Base-by-base conservation (phyloP, 1,139 yeast genomes). In the Lodderomyces metapsilosis region DNA sequence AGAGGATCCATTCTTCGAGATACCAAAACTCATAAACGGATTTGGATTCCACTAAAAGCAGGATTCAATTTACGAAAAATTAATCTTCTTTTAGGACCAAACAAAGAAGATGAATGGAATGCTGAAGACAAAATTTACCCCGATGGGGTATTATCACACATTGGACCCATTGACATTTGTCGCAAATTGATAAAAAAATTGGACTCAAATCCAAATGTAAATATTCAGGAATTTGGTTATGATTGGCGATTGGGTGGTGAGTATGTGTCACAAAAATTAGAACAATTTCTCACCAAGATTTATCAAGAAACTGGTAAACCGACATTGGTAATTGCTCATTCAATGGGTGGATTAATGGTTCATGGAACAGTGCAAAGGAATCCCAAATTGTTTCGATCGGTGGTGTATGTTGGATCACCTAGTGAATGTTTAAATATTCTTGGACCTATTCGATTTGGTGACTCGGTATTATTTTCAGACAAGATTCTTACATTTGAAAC, bases 261-360 rank as follows among this genome's bases (percentile, higher is more conserved):
- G 31, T 42, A 58, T 7, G 42, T 74, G 18, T 67, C 87, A 5
- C 57, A 62, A 7, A 74, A 80, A 49, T 62, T 88, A 10, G 64
- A 63, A 36, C 59, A 71, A 20, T 75, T 72, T 45, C 60, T 89
- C 20, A 57, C 63, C 36, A 51, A 66, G 5, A 61, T 80, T 17
- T 65, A 71, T 48, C 48, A 58, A 8, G 44, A 57, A 24, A 69
- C 76, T 0, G 71, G 76, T 7, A 75, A 76, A 48, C 87, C 86
- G 3, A 73, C 83, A 0, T 64, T 83, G 21, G 80, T 89, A 0
- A 79, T 89, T 43, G 94, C 94, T 0, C 97, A 89, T 60, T 88
- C 96, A 0, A 88, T 89, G 96, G 97, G 97, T 39, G 97, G 97
- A 0, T 57, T 89, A 17, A 74, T 89, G 16, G 81, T 95, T 0